phyloP scores from a whole-genome alignment of 2,329 filamentous ascomycete genomes.

The Clarireedia monteithiana region DNA sequence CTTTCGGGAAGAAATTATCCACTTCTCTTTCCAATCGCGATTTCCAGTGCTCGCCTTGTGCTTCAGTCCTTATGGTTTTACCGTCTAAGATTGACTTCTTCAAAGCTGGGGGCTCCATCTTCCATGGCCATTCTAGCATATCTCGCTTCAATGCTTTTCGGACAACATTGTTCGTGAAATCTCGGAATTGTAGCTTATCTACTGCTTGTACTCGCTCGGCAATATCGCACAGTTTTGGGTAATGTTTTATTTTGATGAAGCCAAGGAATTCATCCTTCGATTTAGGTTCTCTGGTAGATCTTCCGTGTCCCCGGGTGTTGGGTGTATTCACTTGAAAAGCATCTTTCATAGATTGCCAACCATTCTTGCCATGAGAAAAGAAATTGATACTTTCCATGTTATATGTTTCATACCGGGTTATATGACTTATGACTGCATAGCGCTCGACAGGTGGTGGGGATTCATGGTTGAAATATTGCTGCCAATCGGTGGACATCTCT shows the following conservation, averaged over 20 bases:
- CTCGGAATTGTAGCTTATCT: not conserved
- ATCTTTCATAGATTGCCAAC: too few relatives aligned
- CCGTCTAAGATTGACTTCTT: not conserved
- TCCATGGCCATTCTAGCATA: not conserved
- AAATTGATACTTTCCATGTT: too few relatives aligned
- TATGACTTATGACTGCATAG: too few relatives aligned
- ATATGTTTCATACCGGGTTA: too few relatives aligned
- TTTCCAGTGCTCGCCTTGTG: not conserved
- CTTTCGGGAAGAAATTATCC: not conserved
- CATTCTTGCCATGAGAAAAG: too few relatives aligned
- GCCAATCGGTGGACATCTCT: too few relatives aligned
- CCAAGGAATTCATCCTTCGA: not conserved
- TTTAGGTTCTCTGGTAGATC: not conserved
- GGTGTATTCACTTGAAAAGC: too few relatives aligned
- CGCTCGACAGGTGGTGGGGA: too few relatives aligned
- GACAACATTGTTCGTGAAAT: not conserved
- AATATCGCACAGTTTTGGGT: not conserved
- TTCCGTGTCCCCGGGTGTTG: not conserved
- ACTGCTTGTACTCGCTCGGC: not conserved
- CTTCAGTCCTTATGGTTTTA: not conserved
- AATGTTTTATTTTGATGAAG: not conserved
- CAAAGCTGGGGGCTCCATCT: not conserved
- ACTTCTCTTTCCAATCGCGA: not conserved
- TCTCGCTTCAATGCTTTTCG: not conserved
- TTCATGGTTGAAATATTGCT: too few relatives aligned